A percentile compares a stretch with the other conserved stretches of the same genome.
These are phyloP conservation scores for Fusarium citri DNA, from an alignment of 2,329 filamentous ascomycete species.

Conservation along the genomic window DNA sequence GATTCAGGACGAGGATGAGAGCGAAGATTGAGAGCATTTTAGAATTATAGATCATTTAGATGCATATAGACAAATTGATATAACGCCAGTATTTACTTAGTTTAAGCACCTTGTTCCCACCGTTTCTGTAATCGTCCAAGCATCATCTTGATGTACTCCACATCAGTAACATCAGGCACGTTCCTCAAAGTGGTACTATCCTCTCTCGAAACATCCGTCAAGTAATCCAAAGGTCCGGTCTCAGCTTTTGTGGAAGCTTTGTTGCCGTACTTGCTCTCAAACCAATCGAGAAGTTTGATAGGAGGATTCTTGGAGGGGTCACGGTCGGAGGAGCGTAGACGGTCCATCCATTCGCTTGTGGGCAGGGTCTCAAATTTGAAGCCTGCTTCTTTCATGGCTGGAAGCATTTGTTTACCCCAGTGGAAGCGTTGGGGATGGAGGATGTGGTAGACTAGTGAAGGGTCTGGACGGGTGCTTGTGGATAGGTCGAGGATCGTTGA, in stretches of 20 bases:
- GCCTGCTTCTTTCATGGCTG: constrained; percentile 57
- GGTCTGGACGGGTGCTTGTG: constrained; percentile 3
- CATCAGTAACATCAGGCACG: constrained; percentile 33
- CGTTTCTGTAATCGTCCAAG: constrained; percentile 10
- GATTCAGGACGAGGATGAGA: constrained; percentile 40
- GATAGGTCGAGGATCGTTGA: constrained; percentile 32
- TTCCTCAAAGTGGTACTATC: constrained; percentile 34
- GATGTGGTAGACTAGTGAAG: constrained; percentile 33
- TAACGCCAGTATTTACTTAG: fast-evolving
- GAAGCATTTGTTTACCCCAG: constrained; percentile 64
- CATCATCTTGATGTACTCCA: constrained; percentile 30
- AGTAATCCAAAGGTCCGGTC: constrained; percentile 21
- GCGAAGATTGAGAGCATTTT: not conserved
- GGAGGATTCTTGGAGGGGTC: constrained; percentile 62
- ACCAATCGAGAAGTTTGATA: constrained; percentile 66
- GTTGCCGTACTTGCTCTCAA: constrained; percentile 48
- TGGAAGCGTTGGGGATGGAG: constrained; percentile 51
- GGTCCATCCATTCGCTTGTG: constrained; percentile 57
- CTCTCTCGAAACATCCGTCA: constrained; percentile 31
- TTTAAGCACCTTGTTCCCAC: not conserved
- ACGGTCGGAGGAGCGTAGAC: constrained; percentile 57
- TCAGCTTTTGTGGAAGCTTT: constrained; percentile 28
- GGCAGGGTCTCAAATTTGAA: constrained; percentile 59
- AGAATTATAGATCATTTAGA: not conserved
- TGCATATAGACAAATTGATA: not conserved